phyloP scores from a whole-genome alignment of 2,329 filamentous ascomycete species.

The Aspergillus glaucus region DNA sequence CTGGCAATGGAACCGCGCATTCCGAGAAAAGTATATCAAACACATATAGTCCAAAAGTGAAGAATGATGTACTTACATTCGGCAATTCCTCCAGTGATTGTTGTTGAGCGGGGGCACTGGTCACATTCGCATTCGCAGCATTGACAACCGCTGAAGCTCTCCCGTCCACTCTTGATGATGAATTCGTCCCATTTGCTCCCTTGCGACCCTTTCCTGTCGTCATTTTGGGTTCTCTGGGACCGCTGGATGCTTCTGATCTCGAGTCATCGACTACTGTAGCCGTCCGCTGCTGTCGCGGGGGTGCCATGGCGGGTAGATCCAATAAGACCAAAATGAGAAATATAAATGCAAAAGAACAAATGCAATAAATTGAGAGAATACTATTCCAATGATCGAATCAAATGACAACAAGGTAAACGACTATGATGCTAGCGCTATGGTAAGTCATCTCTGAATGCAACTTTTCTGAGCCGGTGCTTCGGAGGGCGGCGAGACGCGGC shows the following conservation, averaged over 20 bases:
- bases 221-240: conserved; percentile 31
- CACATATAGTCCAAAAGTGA: background rate
- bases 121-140: conserved; percentile 22
- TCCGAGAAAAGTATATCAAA: background rate
- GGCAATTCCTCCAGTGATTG: conserved; percentile 19
- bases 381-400: background rate
- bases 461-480: conserved; percentile 12
- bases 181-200: conserved; percentile 12
- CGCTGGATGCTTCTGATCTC: conserved; percentile 43
- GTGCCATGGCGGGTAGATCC: conserved; percentile 32
- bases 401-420: background rate
- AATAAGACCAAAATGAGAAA: background rate
- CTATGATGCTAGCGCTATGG: background rate
- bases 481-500: conserved; percentile 25
- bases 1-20: too few relatives aligned
- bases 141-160: conserved; percentile 11
- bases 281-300: conserved; percentile 38
- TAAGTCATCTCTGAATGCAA: conserved; percentile 10
- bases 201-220: conserved; percentile 29
- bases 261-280: conserved; percentile 39
- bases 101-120: conserved; percentile 21
- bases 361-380: background rate
- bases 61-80: conserved; percentile 22
- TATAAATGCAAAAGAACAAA: background rate
- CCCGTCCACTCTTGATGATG: conserved; percentile 10